Conservation (phyloP, 441 rosid genomes). For the Arabidopsis lyrata region DNA sequence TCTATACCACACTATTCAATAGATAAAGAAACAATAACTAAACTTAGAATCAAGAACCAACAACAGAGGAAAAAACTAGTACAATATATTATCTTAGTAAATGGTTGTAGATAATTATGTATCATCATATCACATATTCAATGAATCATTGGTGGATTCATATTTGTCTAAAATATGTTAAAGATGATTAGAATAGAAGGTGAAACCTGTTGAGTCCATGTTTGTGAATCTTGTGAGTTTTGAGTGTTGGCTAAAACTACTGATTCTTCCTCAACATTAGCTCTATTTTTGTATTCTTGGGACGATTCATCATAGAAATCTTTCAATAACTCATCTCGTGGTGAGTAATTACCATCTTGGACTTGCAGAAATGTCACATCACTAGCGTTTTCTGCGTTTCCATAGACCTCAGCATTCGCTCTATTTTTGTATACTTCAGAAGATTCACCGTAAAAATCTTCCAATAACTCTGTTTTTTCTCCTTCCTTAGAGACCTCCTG, state of each 20-base stretch:
- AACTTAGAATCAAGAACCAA: constrained; percentile 30
- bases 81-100: not conserved
- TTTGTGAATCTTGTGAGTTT: constrained; percentile 42
- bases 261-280: constrained; percentile 11
- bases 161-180: too few species aligned
- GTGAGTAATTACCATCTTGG: constrained; percentile 6
- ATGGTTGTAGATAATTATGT: not conserved
- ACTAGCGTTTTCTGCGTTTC: not conserved
- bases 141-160: not conserved
- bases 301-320: too few species aligned
- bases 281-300: constrained; percentile 3
- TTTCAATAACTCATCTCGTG: constrained; percentile 14
- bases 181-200: not conserved
- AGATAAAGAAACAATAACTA: constrained; percentile 1
- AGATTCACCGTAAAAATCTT: too few species aligned
- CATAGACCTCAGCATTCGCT: too few species aligned
- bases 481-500: too few species aligned
- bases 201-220: constrained; percentile 45
- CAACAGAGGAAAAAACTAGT: not conserved
- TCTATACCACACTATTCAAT: constrained; percentile 5
- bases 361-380: constrained; percentile 29
- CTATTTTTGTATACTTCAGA: too few species aligned
- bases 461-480: too few species aligned
- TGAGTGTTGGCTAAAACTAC: constrained; percentile 35
- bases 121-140: not conserved